Base-by-base conservation (phyloP, 2,329 filamentous ascomycete species). In the Blumeria graminis region DNA sequence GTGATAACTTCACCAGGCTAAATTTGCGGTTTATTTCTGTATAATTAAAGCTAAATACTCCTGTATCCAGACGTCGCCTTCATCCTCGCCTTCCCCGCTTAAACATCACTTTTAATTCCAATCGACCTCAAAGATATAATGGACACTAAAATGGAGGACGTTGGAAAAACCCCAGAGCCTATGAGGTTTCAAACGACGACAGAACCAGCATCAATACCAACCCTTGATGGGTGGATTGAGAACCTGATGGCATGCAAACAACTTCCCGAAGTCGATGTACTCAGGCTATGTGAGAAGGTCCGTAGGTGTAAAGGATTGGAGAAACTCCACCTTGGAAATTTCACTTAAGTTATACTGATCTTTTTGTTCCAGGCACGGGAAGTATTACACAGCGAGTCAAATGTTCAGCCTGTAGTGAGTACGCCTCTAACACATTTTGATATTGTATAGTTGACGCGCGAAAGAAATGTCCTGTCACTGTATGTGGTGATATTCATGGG, bases 141-240 rank as follows among this genome's bases (percentile, higher is more conserved):
- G 88, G 90, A 98, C 71, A 94, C 88, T 68, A 94, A 93, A 72
- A 98, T 98, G 92, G 90, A 95, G 75, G 92, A 98, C 69, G 88
- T 94, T 65, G 85, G 84, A 67, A 86, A 89, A 72, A 81, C 84
- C 66, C 85, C 88, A 62, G 81, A 84, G 68, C 77, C 80, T 62
- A 78, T 86, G 68, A 84, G 84, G 67, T 71, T 94, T 64, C 80
- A 84, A 58, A 80, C 87, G 55, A 74, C 80, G 57, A 77, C 80
- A 66, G 92, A 96, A 73, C 85, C 90, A 57, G 82, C 89, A 59
- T 86, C 88, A 63, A 92, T 94, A 74, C 81, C 85, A 60, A 94
- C 87, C 59, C 77, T 98, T 61, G 92, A 98, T 69, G 88, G 89
- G 67, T 98, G 92, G 92, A 96, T 98, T 69, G 90, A 95, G 76